phyloP scores from a whole-genome alignment of 352 stramenopile species.

The Stephanocyclus meneghinianus region DNA sequence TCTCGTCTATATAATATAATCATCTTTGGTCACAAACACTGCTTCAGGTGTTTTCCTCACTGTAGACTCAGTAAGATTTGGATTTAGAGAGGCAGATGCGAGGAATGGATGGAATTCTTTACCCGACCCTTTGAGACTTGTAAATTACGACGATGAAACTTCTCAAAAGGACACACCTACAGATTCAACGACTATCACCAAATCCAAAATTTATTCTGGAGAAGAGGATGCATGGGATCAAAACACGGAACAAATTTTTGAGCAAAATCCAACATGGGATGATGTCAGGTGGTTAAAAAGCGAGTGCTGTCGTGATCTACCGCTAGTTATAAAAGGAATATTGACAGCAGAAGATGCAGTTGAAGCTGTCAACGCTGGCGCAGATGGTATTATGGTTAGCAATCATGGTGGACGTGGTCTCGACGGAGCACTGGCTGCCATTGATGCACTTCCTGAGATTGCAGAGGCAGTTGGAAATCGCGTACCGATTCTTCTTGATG shows the following conservation, averaged over 20 bases:
- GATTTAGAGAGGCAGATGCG: conserved; percentile 74
- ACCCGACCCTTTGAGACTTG: conserved; percentile 65
- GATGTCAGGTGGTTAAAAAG: conserved; percentile 73
- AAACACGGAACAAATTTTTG: conserved; percentile 79
- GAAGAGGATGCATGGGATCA: conserved; percentile 78
- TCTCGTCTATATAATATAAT: background rate
- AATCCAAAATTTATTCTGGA: conserved; percentile 62
- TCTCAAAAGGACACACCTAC: conserved; percentile 50
- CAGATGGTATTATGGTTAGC: conserved; percentile 89
- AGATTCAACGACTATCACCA: conserved; percentile 38
- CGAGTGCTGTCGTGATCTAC: conserved; percentile 69
- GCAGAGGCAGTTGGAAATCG: conserved; percentile 82
- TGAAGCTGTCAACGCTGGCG: conserved; percentile 88
- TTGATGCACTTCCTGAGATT: conserved; percentile 91
- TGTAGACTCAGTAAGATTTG: conserved; percentile 78
- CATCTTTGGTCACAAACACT: background rate
- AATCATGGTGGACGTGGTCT: conserved; percentile 92
- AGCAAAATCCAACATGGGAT: conserved; percentile 71
- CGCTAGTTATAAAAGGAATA: conserved; percentile 91
- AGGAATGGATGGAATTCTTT: conserved; percentile 75
- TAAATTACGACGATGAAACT: conserved; percentile 71
- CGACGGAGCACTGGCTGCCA: conserved; percentile 87
- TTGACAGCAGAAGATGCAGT: conserved; percentile 90
- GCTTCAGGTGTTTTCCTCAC: conserved; percentile 67
- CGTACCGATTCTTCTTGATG: conserved; percentile 91